phyloP scores from a whole-genome alignment of 148 eudicot genomes.

The Dysphania ambrosioides region DNA sequence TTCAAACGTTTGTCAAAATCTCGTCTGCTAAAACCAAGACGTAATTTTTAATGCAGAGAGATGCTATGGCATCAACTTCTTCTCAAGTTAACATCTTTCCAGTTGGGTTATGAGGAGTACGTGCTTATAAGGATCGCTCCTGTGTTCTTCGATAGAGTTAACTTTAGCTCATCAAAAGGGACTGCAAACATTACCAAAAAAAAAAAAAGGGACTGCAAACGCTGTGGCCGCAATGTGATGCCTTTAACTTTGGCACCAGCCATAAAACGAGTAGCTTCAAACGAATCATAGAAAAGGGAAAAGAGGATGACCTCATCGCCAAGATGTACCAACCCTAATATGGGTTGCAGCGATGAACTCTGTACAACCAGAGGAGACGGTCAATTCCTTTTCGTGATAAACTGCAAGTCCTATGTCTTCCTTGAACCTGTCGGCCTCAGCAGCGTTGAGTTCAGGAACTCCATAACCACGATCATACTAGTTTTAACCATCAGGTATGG shows the following conservation, averaged over 20 bases:
- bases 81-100: slow-evolving; percentile 89
- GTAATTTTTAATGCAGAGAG: slow-evolving; percentile 77
- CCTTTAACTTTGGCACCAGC: slow-evolving; percentile 84
- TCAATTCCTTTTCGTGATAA: slow-evolving; percentile 92
- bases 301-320: slow-evolving; percentile 90
- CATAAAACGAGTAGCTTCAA: slow-evolving; percentile 93
- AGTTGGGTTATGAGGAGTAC: slow-evolving; percentile 95
- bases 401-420: slow-evolving; percentile 76
- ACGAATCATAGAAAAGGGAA: slow-evolving; percentile 98
- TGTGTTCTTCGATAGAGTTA: slow-evolving; percentile 59
- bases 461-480: slow-evolving; percentile 97
- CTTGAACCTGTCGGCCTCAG: slow-evolving; percentile 71
- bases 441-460: slow-evolving; percentile 83
- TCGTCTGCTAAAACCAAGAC: slow-evolving; percentile 88
- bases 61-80: slow-evolving; percentile 75
- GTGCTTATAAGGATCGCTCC: slow-evolving; percentile 86
- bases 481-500: slow-evolving; percentile 77
- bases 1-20: slow-evolving; percentile 95
- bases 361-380: slow-evolving; percentile 97
- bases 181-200: slow-evolving; percentile 68
- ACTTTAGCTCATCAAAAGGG: slow-evolving; percentile 76
- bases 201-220: too few species aligned
- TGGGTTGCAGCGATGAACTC: slow-evolving; percentile 98
- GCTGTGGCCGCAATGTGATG: slow-evolving; percentile 75
- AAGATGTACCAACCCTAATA: slow-evolving; percentile 84